phyloP scores from a whole-genome alignment of 257 asterid species.

The Solanum chilense region DNA sequence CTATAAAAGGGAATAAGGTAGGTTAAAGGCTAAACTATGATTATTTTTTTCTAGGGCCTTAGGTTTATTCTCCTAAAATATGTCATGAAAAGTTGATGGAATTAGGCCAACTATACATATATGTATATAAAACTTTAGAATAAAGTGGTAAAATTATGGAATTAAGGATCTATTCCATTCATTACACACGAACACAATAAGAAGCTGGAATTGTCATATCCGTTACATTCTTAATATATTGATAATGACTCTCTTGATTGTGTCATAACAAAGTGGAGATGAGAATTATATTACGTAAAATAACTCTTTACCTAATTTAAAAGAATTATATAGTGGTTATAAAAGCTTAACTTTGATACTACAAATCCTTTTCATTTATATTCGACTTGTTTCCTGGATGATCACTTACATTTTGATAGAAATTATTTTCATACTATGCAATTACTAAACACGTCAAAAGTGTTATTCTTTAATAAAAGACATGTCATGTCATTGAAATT shows the following conservation, averaged over 20 bases:
- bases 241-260: conserved; percentile 13
- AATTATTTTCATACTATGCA: background rate
- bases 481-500: background rate
- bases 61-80: conserved; percentile 13
- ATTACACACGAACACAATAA: background rate
- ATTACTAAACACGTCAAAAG: background rate
- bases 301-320: background rate
- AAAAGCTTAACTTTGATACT: background rate
- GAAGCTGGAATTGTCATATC: background rate
- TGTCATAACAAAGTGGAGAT: background rate
- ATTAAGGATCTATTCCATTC: conserved; percentile 33
- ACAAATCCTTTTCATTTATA: background rate
- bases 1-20: conserved; percentile 12
- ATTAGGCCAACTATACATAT: conserved; percentile 10
- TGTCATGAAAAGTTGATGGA: conserved; percentile 15
- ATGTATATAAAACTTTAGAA: conserved; percentile 19
- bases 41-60: conserved; percentile 3
- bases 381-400: background rate
- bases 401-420: background rate
- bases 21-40: background rate
- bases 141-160: conserved; percentile 28
- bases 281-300: conserved; percentile 1
- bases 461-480: background rate
- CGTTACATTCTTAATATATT: conserved; percentile 1
- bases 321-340: background rate